Conservation (phyloP, 306 rosid species). For the Fagus crenata region DNA sequence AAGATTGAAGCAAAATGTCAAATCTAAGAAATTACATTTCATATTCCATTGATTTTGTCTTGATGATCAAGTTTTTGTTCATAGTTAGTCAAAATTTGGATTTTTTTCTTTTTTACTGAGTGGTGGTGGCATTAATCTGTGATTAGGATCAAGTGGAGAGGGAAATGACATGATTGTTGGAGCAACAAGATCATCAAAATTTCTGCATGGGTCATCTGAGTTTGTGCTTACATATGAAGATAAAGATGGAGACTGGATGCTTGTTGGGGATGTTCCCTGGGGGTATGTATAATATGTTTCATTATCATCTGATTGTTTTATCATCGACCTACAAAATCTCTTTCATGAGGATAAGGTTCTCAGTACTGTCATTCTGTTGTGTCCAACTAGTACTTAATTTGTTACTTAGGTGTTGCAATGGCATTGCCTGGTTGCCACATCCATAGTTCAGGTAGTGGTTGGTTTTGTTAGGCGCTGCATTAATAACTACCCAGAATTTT, state of each 20-base stretch:
- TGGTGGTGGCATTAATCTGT: slow-evolving; percentile 19
- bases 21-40: neutral
- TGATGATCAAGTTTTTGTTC: slow-evolving; percentile 10
- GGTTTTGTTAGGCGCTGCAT: neutral
- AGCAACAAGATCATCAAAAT: slow-evolving; percentile 50
- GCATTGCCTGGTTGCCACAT: neutral
- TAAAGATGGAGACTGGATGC: slow-evolving; percentile 99
- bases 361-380: neutral
- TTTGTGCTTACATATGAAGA: slow-evolving; percentile 93
- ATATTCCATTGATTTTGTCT: neutral
- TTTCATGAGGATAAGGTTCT: neutral
- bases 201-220: slow-evolving; percentile 69
- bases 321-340: neutral
- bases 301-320: neutral
- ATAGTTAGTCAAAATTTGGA: neutral
- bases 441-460: neutral
- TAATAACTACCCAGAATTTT: neutral
- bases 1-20: neutral
- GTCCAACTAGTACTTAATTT: neutral
- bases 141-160: slow-evolving; percentile 53
- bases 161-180: slow-evolving; percentile 40
- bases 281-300: slow-evolving; percentile 47
- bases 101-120: neutral
- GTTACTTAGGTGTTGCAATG: neutral
- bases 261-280: slow-evolving; percentile 99